Base-by-base conservation (phyloP, 768 basidiomycete species). In the Termitomyces sp. region DNA sequence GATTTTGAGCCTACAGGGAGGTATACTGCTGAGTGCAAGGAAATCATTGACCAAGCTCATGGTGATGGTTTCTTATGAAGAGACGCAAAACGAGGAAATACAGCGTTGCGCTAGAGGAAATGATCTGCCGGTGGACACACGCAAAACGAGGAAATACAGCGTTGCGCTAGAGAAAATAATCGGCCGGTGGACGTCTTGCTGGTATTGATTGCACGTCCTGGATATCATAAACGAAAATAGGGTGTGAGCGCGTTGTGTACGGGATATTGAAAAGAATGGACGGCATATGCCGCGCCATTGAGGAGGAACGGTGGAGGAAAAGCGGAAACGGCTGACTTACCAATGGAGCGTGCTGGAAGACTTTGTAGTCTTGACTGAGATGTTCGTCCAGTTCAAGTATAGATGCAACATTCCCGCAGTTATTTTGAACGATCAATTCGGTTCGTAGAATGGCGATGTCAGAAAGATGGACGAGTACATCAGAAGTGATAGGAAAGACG, bases 361-460 rank as follows among this genome's bases (percentile, higher is more conserved):
- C 94, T 68, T 95, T 96, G 75, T 98, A 99, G 70, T 94, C 92
- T 70, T 97, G 94, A 28, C 84, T 84, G 31, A 98, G 81, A 65
- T 94, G 81, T 65, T 98, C 97, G 70, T 98, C 94, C 52, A 99
- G 79, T 69, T 96, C 89, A 18, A 98, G 79, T 65, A 98, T 94
- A 29, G 92, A 94, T 33, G 95, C 94, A 24, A 96, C 91, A 70
- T 98, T 97, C 18, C 96, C 96, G 70, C 96, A 98, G 61, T 94
- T 94, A 51, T 60, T n/a, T 41, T 4, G n/a, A 20, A 41, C 6
- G n/a, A 41, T 54, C 51, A 44, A 34, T 29, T 45, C 18, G 29
- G 34, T 34, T 20, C 12, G 52, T 48, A 37, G 31, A 57, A 54
- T 28, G 24, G 33, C 34, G 51, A 44, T 53, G 51, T 63, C 56